Conservation (phyloP, 257 asterid genomes). For the Dorcoceras hygrometricum region DNA sequence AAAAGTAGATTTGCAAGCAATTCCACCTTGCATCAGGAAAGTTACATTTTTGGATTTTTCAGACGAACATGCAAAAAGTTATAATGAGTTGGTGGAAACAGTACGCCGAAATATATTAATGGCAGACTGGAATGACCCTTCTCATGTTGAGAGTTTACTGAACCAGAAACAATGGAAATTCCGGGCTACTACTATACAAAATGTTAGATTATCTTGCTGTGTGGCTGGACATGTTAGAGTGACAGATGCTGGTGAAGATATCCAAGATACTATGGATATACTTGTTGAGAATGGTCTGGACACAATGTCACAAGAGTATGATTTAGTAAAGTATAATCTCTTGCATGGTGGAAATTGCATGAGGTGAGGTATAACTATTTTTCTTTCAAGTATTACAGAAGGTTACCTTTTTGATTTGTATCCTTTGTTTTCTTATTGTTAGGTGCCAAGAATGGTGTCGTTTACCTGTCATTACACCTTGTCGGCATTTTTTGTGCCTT, state of each 20-base stretch:
- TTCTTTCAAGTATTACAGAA: constrained; percentile 22
- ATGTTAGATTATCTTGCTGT: constrained; percentile 92
- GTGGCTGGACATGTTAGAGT: constrained; percentile 94
- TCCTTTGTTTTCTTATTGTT: constrained; percentile 23
- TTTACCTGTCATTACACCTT: constrained; percentile 89
- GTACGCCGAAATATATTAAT: constrained; percentile 81
- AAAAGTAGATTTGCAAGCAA: constrained; percentile 73
- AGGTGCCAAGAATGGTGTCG: constrained; percentile 99
- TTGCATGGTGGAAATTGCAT: constrained; percentile 70
- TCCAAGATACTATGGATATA: constrained; percentile 96
- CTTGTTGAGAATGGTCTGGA: constrained; percentile 66
- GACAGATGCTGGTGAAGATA: constrained; percentile 88
- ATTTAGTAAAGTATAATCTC: constrained; percentile 49
- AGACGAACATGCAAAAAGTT: constrained; percentile 81
- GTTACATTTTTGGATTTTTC: constrained; percentile 69
- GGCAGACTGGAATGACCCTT: constrained; percentile 98
- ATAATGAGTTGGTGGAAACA: constrained; percentile 93
- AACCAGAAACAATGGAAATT: constrained; percentile 95
- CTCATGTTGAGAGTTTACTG: constrained; percentile 97
- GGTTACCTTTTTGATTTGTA: constrained; percentile 23
- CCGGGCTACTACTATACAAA: constrained; percentile 73
- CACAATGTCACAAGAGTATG: constrained; percentile 65
- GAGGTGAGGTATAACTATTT: constrained; percentile 52
- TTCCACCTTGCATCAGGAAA: constrained; percentile 89
- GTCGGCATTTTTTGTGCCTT: constrained; percentile 87